Conservation (phyloP, 2,329 filamentous ascomycete genomes). For the Diplodia intermedia region DNA sequence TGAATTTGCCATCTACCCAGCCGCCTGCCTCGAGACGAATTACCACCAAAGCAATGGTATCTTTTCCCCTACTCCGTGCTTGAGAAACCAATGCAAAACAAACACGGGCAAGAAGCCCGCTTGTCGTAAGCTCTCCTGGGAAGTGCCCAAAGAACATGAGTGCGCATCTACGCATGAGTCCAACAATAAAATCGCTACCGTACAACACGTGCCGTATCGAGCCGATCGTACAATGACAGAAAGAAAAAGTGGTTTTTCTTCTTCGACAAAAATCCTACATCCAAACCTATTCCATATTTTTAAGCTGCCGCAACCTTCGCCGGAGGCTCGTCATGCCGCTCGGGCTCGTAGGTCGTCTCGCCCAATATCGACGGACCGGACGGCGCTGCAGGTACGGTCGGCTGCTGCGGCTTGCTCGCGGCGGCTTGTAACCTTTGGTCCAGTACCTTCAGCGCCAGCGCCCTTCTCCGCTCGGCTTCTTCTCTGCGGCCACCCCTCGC, state of each 20-base stretch:
- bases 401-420: slow-evolving; percentile 55
- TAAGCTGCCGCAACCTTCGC: slow-evolving; percentile 5
- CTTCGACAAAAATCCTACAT: neutral
- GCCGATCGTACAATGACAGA: slow-evolving; percentile 21
- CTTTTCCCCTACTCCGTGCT: slow-evolving; percentile 29
- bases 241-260: slow-evolving; percentile 6
- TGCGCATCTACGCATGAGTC: slow-evolving; percentile 11
- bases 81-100: neutral
- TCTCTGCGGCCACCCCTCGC: slow-evolving; percentile 71
- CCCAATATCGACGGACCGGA: slow-evolving; percentile 48
- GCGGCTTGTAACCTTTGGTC: slow-evolving; percentile 93
- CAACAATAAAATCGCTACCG: neutral
- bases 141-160: slow-evolving; percentile 5
- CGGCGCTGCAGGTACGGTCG: slow-evolving; percentile 51
- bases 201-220: slow-evolving; percentile 7
- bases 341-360: slow-evolving; percentile 53
- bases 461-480: slow-evolving; percentile 88
- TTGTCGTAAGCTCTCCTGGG: neutral
- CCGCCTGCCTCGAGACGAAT: slow-evolving; percentile 14
- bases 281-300: neutral
- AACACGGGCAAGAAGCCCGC: neutral
- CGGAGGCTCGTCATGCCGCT: slow-evolving; percentile 42
- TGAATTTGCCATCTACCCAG: slow-evolving; percentile 13
- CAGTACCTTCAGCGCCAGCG: slow-evolving; percentile 86
- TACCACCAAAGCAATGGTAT: slow-evolving; percentile 30